These are phyloP conservation scores for Neoboletus subvelutipes DNA, from an alignment of 768 basidiomycete species.

Conservation along the genomic window DNA sequence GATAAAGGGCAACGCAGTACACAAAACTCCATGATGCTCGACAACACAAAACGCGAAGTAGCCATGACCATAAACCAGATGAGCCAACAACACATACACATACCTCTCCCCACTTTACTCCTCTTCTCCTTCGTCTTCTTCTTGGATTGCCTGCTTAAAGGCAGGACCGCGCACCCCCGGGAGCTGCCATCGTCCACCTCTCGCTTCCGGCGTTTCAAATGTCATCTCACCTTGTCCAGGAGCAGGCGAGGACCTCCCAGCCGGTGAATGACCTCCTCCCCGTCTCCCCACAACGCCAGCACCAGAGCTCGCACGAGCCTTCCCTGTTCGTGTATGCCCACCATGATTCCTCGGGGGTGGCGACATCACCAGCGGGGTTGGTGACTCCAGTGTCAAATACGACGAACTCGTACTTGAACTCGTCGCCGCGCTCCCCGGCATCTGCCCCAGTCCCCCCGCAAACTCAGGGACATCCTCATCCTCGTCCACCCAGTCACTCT, in stretches of 20 bases:
- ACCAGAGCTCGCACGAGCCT: constrained; percentile 25
- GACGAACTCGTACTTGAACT: constrained; percentile 27
- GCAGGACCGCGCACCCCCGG: constrained; percentile 69
- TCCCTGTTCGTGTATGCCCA: constrained; percentile 37
- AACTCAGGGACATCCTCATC: constrained; percentile 74
- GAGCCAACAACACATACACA: constrained; percentile 1
- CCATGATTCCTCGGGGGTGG: constrained; percentile 52
- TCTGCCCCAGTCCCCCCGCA: constrained; percentile 77
- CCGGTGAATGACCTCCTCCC: constrained; percentile 59
- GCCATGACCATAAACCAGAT: constrained; percentile 6
- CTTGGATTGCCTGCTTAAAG: constrained; percentile 71
- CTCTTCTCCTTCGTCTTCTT: constrained; percentile 86
- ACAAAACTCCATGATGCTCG: constrained; percentile 11
- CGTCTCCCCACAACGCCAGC: constrained; percentile 34
- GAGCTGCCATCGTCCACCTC: constrained; percentile 65
- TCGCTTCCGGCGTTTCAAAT: constrained; percentile 49
- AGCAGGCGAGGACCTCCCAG: constrained; percentile 58
- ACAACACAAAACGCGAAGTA: constrained; percentile 12
- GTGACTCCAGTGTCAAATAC: constrained; percentile 33
- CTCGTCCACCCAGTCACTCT: constrained; percentile 87
- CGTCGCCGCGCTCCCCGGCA: constrained; percentile 30
- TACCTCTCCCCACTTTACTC: constrained; percentile 36
- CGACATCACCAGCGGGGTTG: constrained; percentile 43
- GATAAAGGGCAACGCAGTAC: constrained; percentile 3
- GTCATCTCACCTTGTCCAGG: constrained; percentile 44